A percentile compares a stretch with the other conserved stretches of the same genome.
phyloP scores from a whole-genome alignment of 306 rosid genomes.

The Malus sieversii region DNA sequence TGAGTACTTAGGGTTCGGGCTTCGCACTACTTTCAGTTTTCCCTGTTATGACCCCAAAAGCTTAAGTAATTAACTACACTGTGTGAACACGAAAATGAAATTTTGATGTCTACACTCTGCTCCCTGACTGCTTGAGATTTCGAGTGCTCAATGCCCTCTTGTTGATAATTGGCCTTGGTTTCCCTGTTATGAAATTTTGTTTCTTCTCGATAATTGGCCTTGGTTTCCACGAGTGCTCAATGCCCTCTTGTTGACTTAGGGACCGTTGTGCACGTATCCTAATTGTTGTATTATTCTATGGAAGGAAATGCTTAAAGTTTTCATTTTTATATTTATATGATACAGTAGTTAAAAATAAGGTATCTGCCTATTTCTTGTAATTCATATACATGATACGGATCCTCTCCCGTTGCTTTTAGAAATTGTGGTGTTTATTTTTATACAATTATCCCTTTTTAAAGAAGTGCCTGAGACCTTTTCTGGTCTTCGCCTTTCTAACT shows the following conservation, averaged over 20 bases:
- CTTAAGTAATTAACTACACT: background rate
- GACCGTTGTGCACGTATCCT: background rate
- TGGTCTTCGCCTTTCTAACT: slow-evolving; percentile 9
- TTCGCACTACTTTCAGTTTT: background rate
- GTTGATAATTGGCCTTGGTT: background rate
- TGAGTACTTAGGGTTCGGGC: background rate
- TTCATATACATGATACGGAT: background rate
- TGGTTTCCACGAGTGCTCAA: background rate
- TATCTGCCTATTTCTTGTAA: background rate
- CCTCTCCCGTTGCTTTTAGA: background rate
- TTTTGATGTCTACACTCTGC: background rate
- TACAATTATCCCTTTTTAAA: background rate
- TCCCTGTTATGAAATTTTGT: background rate
- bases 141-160: background rate
- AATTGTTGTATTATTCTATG: background rate
- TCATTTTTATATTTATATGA: background rate
- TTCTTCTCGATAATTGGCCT: background rate
- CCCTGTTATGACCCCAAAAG: background rate
- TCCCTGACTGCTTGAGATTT: background rate
- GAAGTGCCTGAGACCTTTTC: background rate
- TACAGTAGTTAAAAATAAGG: background rate
- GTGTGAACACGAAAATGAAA: too few relatives aligned
- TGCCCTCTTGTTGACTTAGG: background rate
- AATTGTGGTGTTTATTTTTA: background rate
- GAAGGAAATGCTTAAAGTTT: background rate